A percentile compares a stretch with the other conserved stretches of the same genome.
Evolutionary conservation across 768 basidiomycete species (phyloP).

Genomic region (Ramaria sp.): DNA sequence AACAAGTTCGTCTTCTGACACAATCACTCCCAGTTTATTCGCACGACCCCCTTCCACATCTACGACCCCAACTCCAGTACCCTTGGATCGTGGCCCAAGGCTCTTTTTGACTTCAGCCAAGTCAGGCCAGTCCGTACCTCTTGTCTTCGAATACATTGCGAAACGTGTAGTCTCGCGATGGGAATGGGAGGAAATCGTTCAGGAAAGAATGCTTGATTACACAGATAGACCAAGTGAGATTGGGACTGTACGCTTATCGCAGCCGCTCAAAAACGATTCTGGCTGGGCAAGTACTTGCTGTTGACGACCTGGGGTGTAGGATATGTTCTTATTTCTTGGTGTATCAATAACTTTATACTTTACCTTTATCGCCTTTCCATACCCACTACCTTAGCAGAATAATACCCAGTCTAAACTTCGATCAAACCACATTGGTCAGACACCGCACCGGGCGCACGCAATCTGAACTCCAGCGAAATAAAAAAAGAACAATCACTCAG

Average conservation of each 20-base stretch:
- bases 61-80: conserved; percentile 12
- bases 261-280: neutral
- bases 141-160: conserved; percentile 72
- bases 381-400: too few relatives aligned
- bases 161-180: conserved; percentile 46
- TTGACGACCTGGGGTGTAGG: neutral
- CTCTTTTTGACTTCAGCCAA: conserved; percentile 73
- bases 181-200: conserved; percentile 50
- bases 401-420: too few relatives aligned
- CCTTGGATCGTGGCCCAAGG: conserved; percentile 45
- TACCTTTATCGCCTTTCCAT: too few relatives aligned
- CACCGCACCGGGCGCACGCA: too few relatives aligned
- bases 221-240: neutral
- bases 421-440: too few relatives aligned
- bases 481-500: neutral
- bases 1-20: conserved; percentile 37
- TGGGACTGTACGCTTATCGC: neutral
- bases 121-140: conserved; percentile 58
- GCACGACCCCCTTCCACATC: conserved; percentile 19
- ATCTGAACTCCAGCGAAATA: too few relatives aligned
- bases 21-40: conserved; percentile 53
- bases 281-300: neutral
- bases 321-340: too few relatives aligned
- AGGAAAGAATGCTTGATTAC: neutral
- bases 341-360: too few relatives aligned